Evolutionary conservation across 2,329 filamentous ascomycete species (phyloP).

Genomic region (Tricladium varicosporioides): DNA sequence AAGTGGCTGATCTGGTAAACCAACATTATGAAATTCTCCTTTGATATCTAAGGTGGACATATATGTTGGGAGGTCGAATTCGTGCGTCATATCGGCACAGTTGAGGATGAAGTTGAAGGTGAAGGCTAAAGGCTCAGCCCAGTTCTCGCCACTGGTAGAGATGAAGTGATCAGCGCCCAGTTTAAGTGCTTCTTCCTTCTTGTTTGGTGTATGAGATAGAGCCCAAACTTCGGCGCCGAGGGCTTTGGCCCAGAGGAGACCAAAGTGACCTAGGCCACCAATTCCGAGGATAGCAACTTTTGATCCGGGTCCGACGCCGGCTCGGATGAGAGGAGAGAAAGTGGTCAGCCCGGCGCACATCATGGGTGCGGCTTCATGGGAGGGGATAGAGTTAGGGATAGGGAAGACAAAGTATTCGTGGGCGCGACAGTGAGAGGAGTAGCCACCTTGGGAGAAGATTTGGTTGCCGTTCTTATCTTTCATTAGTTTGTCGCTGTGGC

Average conservation of each 20-base stretch:
- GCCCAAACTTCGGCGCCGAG: conserved; percentile 66
- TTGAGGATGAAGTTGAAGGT: conserved; percentile 52
- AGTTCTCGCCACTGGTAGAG: conserved; percentile 52
- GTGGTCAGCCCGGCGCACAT: conserved; percentile 76
- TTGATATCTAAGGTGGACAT: conserved; percentile 50
- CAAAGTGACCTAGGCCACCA: conserved; percentile 72
- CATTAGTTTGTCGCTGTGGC: conserved; percentile 20
- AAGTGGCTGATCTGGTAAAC: conserved; percentile 52
- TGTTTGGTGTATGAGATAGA: conserved; percentile 57
- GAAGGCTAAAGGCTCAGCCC: conserved; percentile 51
- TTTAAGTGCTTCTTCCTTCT: conserved; percentile 55
- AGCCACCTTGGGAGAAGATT: conserved; percentile 28
- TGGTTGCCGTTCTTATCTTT: conserved; percentile 23
- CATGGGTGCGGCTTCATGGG: conserved; percentile 59
- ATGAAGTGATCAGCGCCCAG: conserved; percentile 59
- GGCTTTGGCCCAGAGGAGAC: conserved; percentile 66
- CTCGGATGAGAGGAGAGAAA: conserved; percentile 48
- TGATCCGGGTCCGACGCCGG: conserved; percentile 43
- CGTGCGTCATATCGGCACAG: conserved; percentile 47
- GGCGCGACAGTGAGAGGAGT: conserved; percentile 43
- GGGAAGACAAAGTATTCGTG: conserved; percentile 57
- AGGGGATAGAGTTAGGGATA: conserved; percentile 51
- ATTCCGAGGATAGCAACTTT: conserved; percentile 69
- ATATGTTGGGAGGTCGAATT: conserved; percentile 53
- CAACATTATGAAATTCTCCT: conserved; percentile 56